phyloP scores from a whole-genome alignment of 2,329 filamentous ascomycete genomes.

The Penicillium verrucosum region DNA sequence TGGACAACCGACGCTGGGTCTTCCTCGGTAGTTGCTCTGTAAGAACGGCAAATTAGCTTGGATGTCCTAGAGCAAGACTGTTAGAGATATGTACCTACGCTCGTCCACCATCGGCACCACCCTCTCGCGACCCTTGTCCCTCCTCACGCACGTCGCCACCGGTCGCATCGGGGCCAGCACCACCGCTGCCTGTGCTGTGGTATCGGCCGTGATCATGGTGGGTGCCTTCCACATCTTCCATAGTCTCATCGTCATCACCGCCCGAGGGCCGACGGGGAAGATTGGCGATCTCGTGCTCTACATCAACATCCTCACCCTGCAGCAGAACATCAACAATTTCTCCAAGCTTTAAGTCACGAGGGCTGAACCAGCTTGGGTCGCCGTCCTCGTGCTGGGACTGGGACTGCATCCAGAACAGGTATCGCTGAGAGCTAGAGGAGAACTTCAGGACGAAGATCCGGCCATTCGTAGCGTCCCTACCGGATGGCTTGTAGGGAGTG shows the following conservation, averaged over 20 bases:
- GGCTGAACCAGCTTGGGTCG: conserved; percentile 76
- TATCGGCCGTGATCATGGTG: conserved; percentile 58
- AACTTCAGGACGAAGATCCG: conserved; percentile 94
- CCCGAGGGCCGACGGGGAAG: conserved; percentile 51
- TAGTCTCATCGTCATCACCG: conserved; percentile 69
- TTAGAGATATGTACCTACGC: conserved; percentile 77
- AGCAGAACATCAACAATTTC: conserved; percentile 80
- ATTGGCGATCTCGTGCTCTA: conserved; percentile 67
- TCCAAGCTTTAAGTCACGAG: conserved; percentile 80
- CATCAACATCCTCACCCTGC: conserved; percentile 84
- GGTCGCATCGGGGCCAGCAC: conserved; percentile 80
- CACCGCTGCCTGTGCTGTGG: conserved; percentile 64
- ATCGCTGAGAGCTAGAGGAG: conserved; percentile 80
- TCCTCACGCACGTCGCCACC: conserved; percentile 90
- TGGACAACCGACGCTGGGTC: conserved; percentile 78
- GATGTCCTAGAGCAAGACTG: conserved; percentile 11
- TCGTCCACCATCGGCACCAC: conserved; percentile 94
- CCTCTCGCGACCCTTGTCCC: conserved; percentile 81
- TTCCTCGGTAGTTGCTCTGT: conserved; percentile 59
- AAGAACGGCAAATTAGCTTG: conserved; percentile 17
- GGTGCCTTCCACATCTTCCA: conserved; percentile 69
- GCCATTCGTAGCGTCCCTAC: conserved; percentile 71
- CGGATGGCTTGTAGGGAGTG: conserved; percentile 67
- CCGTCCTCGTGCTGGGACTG: conserved; percentile 71
- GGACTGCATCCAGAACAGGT: conserved; percentile 96